Evolutionary conservation across 2,329 filamentous ascomycete genomes (phyloP), one percentile per base, ranked within the genome.

Genomic region (Ophiostoma tasmaniense): DNA sequence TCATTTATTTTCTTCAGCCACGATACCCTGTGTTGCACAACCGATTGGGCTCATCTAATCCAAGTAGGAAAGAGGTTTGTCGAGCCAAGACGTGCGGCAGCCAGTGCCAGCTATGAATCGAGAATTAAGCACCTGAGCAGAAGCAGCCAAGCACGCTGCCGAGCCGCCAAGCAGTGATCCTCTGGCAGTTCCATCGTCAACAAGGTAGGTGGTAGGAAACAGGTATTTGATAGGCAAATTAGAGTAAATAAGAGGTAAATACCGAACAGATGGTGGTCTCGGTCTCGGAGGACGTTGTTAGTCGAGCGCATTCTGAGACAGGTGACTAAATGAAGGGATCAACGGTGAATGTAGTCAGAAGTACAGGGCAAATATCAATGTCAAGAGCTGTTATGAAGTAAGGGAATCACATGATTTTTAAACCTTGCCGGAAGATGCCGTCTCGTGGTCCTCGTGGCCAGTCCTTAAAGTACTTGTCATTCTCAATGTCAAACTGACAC

Each of bases 11-110:
- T 45, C 42, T 45, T 10, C n/a, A 6, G 5, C 42, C 50, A 25
- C n/a, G 50, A 25, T 7, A 76, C 13, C 77, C 76, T 74, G 80
- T n/a, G 25, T 52, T 11, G 37, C 37, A 20, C 7, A 8, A 45
- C 42, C 20, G 13, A 59, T 37, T 13, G 52, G 52, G 52, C 52
- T 30, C 30, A 28, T 25, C 22, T 39, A 28, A n/a, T 68, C 61
- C 22, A 68, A 62, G 59, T 35, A 62, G 59, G 59, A 62, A 62
- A 62, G 59, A 62, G 59, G 25, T 62, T 35, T 62, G 28, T n/a
- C 17, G 13, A 35, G 30, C 59, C 59, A 62, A 62, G 59, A 62
- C 59, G 14, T 35, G 28, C 25, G 14, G n/a, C n/a, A 55, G 22
- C 50, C 50, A 25, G n/a, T 14, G 50, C 28, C 59, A n/a, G 33